Evolutionary conservation across 306 rosid genomes (phyloP), one percentile per base, ranked within the genome.

Genomic region (Morella rubra): DNA sequence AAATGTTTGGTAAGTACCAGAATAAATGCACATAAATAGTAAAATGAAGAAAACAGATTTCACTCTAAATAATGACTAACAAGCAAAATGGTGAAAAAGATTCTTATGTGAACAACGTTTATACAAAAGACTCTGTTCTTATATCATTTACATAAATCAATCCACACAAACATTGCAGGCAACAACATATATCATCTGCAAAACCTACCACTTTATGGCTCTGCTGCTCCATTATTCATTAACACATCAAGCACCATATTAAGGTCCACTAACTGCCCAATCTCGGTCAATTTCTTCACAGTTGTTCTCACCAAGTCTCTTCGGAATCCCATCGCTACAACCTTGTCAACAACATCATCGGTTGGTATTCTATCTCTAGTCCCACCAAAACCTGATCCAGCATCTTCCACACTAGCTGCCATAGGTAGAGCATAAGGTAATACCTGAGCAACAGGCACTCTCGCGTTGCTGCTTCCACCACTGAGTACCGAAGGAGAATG

Each of bases 391-490:
- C 53, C 5, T 49, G 53, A 3, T 49, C 16, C 16, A 9, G 1
- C 16, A 12, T 49, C 53, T 9, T 12, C 52, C 52, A 49, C 11
- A 12, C 52, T 49, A 12, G 16, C 11, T 5, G 52, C 15, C 52
- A 12, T 12, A 2, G 11, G 52, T 47, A 47, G 52, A 9, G 52
- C 51, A 46, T 46, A 13, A 0, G 51, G 51, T 47, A 47, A 47
- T 47, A 47, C 4, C 13, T 47, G 13, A 10, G 5, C 51, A 58
- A 37, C 6, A 0, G 14, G 9, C 44, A 72, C 45, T 7, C 11
- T 27, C 6, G 84, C 44, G 58, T 59, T 24, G 64, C 61, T 71
- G 83, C 44, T 77, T 42, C 72, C 81, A 42, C 58, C 69, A 73
- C 47, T 40, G 44, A 12, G 50, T 32, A 18, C 76, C 10, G 52